Conservation (phyloP, 1,284 basidiomycete genomes). For the Tranzscheliella williamsii region DNA sequence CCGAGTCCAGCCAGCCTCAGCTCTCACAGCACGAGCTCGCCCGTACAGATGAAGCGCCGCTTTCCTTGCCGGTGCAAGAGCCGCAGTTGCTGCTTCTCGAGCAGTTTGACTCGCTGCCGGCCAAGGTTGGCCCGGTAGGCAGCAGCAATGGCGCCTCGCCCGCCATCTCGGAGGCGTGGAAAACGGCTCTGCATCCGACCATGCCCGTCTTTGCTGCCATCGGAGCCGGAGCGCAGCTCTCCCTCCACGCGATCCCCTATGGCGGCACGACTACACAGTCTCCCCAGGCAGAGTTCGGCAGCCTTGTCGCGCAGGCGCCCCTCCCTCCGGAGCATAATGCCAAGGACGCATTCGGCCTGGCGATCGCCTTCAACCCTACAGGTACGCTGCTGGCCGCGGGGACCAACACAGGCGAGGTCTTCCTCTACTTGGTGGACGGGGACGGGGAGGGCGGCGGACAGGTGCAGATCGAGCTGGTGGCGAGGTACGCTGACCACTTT, state of each 20-base stretch:
- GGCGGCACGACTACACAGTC: neutral
- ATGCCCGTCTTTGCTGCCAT: constrained; percentile 10
- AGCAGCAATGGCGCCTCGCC: too few relatives aligned
- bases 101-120: constrained; percentile 11
- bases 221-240: constrained; percentile 14
- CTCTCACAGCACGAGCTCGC: too few relatives aligned
- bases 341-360: constrained; percentile 25
- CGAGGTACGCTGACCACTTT: constrained; percentile 20
- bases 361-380: constrained; percentile 11
- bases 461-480: constrained; percentile 1
- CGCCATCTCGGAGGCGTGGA: constrained; percentile 30
- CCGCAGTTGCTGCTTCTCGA: neutral
- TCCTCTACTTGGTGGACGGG: constrained; percentile 25
- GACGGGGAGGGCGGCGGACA: too few relatives aligned
- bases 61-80: neutral
- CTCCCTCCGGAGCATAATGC: too few relatives aligned
- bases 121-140: too few relatives aligned
- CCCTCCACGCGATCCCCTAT: constrained; percentile 18
- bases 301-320: neutral
- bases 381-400: constrained; percentile 8
- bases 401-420: constrained; percentile 14
- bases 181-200: constrained; percentile 18
- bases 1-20: too few relatives aligned
- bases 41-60: neutral
- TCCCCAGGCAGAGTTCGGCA: constrained; percentile 1